Percentiles rank a stretch among this genome's conserved stretches.
Evolutionary conservation across 2,329 filamentous ascomycete species (phyloP).

Genomic region (Arthrinium puccinioides): DNA sequence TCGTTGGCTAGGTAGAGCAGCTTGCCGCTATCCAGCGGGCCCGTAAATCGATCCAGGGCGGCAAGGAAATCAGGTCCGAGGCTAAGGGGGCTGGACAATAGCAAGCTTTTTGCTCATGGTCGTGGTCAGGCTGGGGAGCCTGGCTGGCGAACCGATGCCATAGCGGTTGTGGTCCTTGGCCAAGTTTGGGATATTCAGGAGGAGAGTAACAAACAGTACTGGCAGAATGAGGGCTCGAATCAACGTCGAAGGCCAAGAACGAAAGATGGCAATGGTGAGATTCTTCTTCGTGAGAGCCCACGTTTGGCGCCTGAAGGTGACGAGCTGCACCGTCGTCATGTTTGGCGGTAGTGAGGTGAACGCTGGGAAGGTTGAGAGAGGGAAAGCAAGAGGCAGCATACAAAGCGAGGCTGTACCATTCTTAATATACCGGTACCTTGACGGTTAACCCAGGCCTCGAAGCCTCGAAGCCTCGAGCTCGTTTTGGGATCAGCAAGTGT

Average conservation of each 20-base stretch:
- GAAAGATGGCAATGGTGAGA: conserved; percentile 12
- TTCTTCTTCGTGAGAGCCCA: conserved; percentile 20
- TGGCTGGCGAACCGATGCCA: conserved; percentile 10
- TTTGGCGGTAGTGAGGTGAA: too few relatives aligned
- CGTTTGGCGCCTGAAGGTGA: conserved; percentile 12
- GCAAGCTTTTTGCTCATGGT: conserved; percentile 17
- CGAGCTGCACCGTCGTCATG: conserved; percentile 10
- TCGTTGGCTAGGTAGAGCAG: conserved; percentile 10
- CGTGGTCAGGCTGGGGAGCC: conserved; percentile 12
- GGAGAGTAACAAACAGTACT: conserved; percentile 13
- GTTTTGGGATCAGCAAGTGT: too few relatives aligned
- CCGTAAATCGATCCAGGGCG: conserved; percentile 13
- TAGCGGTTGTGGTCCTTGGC: conserved; percentile 11
- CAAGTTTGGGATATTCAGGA: conserved; percentile 19
- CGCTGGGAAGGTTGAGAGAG: too few relatives aligned
- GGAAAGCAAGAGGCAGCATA: too few relatives aligned
- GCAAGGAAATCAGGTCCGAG: conserved; percentile 16
- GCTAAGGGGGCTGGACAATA: conserved; percentile 11
- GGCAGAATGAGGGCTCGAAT: conserved; percentile 18
- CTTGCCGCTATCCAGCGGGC: conserved; percentile 10
- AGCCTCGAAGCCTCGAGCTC: too few relatives aligned
- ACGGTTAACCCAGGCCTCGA: too few relatives aligned
- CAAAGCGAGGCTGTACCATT: too few relatives aligned
- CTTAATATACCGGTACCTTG: too few relatives aligned
- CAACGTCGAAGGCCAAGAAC: conserved; percentile 17